Base-by-base conservation (phyloP, 768 basidiomycete species). In the Pleurotus cornucopiae region DNA sequence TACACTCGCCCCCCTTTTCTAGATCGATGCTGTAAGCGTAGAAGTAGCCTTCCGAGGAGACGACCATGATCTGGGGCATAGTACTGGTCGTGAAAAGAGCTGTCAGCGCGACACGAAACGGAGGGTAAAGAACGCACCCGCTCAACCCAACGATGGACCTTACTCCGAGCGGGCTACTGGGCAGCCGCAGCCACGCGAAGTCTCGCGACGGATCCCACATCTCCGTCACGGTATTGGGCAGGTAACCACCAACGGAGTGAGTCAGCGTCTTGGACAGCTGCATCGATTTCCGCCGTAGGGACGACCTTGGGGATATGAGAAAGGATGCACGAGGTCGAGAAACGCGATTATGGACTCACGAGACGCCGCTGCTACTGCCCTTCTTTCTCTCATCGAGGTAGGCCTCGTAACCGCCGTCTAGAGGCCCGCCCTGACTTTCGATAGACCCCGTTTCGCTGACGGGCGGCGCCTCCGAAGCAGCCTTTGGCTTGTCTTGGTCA, bases 201-300 rank as follows among this genome's bases (percentile, higher is more conserved):
- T 97, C 96, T 5, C 96, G 77, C 37, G 91, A 80, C 0, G 97
- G 97, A 63, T 98, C 97, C 94, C 95, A 99, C 73, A 98, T 85
- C 67, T 97, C 96, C n/a, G 94, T 91, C 46, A 98, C 70, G 1
- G 91, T 87, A 61, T 87, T 89, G 0, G 96, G 95, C 0, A 94
- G 78, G 64, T 93, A 93, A 0, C 87, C 87, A 12, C 93, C 91
- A 14, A 93, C 77, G 3, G 88, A 86, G 16, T 86, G 78, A 0
- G 90, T 86, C 43, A 94, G 67, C 45, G 77, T 81, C 64, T 89
- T 87, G 3, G 89, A 88, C 63, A 94, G 66, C 52, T 89, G 85
- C 64, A 91, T 59, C 2, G 90, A 92, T 56, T 83, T 84, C 18
- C 85, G 76, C 26, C 88, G 79, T 21, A 93, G 71, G 58, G 72